phyloP scores from a whole-genome alignment of 2,329 filamentous ascomycete genomes.

The Xylaria sp. region DNA sequence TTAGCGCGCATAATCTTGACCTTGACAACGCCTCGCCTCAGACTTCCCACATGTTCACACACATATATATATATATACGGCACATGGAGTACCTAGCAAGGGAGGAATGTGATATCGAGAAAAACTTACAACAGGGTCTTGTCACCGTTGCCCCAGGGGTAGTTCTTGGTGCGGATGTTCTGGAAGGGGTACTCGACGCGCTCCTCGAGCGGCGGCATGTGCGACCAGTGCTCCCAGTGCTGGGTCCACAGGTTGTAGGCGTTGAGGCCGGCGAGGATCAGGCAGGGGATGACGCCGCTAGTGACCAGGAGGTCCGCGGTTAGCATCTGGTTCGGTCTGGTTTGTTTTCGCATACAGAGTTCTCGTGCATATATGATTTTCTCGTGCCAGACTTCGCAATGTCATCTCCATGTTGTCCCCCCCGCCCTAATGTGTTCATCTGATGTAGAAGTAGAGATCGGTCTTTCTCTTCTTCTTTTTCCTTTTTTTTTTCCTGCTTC shows the following conservation, averaged over 20 bases:
- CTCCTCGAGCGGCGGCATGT: slow-evolving; percentile 87
- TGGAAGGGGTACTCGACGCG: slow-evolving; percentile 93
- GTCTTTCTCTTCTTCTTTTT: slow-evolving; percentile 7
- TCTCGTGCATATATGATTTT: no score
- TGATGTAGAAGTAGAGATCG: no score
- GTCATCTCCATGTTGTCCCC: no score
- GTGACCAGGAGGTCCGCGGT: slow-evolving; percentile 20
- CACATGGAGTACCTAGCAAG: no score
- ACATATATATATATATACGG: no score
- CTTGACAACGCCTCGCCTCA: no score
- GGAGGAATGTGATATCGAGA: background rate
- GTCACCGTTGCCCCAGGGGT: slow-evolving; percentile 91
- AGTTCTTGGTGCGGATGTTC: slow-evolving; percentile 98
- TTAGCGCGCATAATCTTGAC: no score
- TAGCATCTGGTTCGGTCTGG: slow-evolving; percentile 26
- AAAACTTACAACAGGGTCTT: slow-evolving; percentile 73
- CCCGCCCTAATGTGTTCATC: no score
- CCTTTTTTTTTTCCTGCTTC: background rate
- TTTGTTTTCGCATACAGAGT: no score
- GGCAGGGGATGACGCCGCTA: slow-evolving; percentile 74
- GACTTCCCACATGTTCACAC: no score
- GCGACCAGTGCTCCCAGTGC: slow-evolving; percentile 95
- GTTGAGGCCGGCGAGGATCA: slow-evolving; percentile 75
- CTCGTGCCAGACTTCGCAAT: no score
- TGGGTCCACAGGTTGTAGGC: slow-evolving; percentile 90